Evolutionary conservation across 2,329 filamentous ascomycete species (phyloP).

Genomic region (Apiospora phragmitis): DNA sequence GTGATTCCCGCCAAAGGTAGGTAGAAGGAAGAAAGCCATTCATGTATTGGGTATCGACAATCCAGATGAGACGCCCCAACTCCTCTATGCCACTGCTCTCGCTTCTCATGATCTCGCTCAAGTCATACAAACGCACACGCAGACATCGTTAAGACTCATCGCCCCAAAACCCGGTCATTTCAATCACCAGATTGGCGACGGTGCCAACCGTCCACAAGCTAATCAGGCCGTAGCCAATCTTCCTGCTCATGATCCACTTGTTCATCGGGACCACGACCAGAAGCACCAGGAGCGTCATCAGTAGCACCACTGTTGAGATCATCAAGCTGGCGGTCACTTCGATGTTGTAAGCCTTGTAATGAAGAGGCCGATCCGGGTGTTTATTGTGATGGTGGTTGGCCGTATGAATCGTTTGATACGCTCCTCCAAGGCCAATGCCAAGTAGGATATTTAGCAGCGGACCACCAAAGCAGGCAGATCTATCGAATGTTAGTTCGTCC

Average conservation of each 20-base stretch:
- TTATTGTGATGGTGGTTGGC: slow-evolving; percentile 66
- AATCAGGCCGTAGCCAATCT: slow-evolving; percentile 80
- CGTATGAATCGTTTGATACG: slow-evolving; percentile 79
- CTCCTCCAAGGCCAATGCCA: slow-evolving; percentile 87
- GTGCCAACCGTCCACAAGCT: slow-evolving; percentile 81
- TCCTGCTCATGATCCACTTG: slow-evolving; percentile 80
- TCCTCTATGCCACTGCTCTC: background rate
- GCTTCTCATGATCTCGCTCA: background rate
- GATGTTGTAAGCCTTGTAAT: slow-evolving; percentile 78
- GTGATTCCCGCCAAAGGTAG: background rate
- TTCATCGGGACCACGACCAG: slow-evolving; percentile 82
- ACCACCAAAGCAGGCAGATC: slow-evolving; percentile 93
- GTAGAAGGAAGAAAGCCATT: background rate
- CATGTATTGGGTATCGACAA: slow-evolving; percentile 4
- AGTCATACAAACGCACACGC: background rate
- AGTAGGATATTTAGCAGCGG: slow-evolving; percentile 97
- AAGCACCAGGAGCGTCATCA: slow-evolving; percentile 77
- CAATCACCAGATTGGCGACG: slow-evolving; percentile 76
- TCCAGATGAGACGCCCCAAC: background rate
- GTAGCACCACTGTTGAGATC: slow-evolving; percentile 79
- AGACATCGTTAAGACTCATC: slow-evolving; percentile 26
- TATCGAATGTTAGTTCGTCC: slow-evolving; percentile 32
- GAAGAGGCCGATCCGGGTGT: slow-evolving; percentile 64
- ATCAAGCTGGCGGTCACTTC: slow-evolving; percentile 82
- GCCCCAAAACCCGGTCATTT: slow-evolving; percentile 61